Conservation (phyloP, 2,329 filamentous ascomycete species). For the Parasarocladium wereldwijsianum region DNA sequence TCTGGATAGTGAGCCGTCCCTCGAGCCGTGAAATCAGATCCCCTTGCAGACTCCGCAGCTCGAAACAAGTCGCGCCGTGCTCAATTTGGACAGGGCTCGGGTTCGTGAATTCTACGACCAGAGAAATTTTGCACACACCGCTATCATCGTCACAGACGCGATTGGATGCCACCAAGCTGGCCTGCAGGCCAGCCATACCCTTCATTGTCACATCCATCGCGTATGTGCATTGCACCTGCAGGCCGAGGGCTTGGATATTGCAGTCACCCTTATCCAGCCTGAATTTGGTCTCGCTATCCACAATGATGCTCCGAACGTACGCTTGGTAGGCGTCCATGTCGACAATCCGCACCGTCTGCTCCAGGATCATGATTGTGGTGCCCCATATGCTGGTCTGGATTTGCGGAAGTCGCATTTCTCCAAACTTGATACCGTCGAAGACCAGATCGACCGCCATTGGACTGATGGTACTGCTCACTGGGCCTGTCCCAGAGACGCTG, state of each 20-base stretch:
- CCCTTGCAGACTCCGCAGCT: conserved; percentile 14
- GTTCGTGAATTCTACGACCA: conserved; percentile 13
- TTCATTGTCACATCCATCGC: conserved; percentile 14
- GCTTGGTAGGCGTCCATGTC: conserved; percentile 14
- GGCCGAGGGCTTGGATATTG: conserved; percentile 12
- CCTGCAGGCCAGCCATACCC: conserved; percentile 13
- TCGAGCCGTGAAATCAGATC: conserved; percentile 13
- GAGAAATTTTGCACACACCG: conserved; percentile 7
- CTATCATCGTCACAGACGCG: conserved; percentile 9
- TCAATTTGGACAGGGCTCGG: conserved; percentile 17
- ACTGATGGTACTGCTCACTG: conserved; percentile 15
- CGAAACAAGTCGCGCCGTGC: conserved; percentile 15
- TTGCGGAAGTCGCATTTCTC: conserved; percentile 15
- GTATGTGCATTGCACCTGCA: conserved; percentile 12
- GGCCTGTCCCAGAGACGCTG: conserved; percentile 15
- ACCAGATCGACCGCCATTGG: conserved; percentile 15
- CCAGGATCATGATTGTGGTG: conserved; percentile 11
- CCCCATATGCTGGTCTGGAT: conserved; percentile 14
- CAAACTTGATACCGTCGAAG: conserved; percentile 15
- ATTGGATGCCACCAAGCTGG: conserved; percentile 11
- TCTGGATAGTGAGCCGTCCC: conserved; percentile 14
- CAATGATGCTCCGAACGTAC: conserved; percentile 17
- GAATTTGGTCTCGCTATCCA: conserved; percentile 13
- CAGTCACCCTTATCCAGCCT: conserved; percentile 15
- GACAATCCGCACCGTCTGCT: conserved; percentile 14